Evolutionary conservation across 805 yeast genomes (phyloP), one percentile per base, ranked within the genome.

Genomic region (Ogataea siamensis): DNA sequence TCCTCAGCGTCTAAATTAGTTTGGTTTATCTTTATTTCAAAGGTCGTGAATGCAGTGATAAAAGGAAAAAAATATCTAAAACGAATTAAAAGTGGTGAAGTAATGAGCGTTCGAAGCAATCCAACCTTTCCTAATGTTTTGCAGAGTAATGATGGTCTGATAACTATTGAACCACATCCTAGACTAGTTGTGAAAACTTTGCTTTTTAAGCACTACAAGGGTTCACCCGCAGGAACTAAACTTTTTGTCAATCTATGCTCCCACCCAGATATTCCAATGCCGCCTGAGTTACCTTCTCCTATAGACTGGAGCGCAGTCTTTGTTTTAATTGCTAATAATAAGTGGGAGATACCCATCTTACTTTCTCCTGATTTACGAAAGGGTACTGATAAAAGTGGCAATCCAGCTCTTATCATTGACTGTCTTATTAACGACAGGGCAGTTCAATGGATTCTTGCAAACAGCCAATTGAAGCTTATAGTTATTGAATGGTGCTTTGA

Each of bases 321-420:
- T 50, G 79, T 82, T 1, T 58, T 77, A 34, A 80, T 83, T 15
- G 74, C 80, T 60, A 77, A 76, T 24, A 80, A 80, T 51, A 70
- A 82, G 52, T 88, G 96, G 95, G 88, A 83, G 42, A 81, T 87
- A 2, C 96, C 96, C 1, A 76, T 89, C 2, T 72, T 84, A 2
- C 77, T 86, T 0, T 78, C 91, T 0, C 67, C 71, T 0, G 74
- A 73, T 32, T 57, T 70, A 39, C 54, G 80, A 9, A 49, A 50
- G 6, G 82, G 73, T 30, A 55, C 43, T 10, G 96, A 89, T 57
- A 88, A 88, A 54, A 77, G 77, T 50, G 94, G 94, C 1, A 59
- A 63, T 3, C 58, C 65, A 11, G 76, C 88, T 28, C 62, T 72
- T 28, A 88, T 86, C 2, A 77, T 77, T 51, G 96, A 88, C 58